phyloP scores from a whole-genome alignment of 257 asterid genomes.

The Coffea eugenioides region DNA sequence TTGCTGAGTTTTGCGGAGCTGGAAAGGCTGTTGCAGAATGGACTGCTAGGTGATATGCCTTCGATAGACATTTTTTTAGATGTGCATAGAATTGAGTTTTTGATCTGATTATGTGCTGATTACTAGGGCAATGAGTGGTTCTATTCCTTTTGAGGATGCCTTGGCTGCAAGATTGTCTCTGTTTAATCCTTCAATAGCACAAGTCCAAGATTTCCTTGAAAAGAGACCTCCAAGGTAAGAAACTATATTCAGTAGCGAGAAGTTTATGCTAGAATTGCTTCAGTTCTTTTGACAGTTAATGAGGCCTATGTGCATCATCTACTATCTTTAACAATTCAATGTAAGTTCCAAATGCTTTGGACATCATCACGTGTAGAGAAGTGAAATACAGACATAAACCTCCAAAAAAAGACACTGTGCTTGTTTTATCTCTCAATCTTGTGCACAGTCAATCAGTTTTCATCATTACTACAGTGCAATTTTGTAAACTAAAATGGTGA shows the following conservation, averaged over 20 bases:
- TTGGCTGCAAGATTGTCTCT: constrained; percentile 85
- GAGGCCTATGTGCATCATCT: not conserved
- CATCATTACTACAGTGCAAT: not conserved
- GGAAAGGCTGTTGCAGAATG: no score
- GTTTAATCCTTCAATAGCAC: constrained; percentile 72
- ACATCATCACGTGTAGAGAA: no score
- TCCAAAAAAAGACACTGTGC: not conserved
- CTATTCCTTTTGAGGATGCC: constrained; percentile 95
- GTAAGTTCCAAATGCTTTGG: not conserved
- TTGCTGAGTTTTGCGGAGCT: no score
- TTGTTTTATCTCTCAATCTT: not conserved
- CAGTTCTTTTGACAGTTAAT: not conserved
- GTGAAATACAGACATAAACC: no score
- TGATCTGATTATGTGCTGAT: not conserved
- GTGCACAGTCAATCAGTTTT: not conserved
- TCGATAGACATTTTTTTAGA: no score
- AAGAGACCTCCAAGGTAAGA: constrained; percentile 79
- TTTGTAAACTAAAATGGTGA: no score
- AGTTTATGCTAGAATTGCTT: not conserved
- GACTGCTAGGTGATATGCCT: no score
- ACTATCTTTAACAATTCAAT: not conserved
- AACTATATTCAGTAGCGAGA: constrained; percentile 5
- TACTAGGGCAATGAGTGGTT: constrained; percentile 91
- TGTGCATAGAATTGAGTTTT: not conserved
- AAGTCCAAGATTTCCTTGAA: constrained; percentile 71